phyloP scores from a whole-genome alignment of 2,329 filamentous ascomycete species.

The Calonectria leucothoes region DNA sequence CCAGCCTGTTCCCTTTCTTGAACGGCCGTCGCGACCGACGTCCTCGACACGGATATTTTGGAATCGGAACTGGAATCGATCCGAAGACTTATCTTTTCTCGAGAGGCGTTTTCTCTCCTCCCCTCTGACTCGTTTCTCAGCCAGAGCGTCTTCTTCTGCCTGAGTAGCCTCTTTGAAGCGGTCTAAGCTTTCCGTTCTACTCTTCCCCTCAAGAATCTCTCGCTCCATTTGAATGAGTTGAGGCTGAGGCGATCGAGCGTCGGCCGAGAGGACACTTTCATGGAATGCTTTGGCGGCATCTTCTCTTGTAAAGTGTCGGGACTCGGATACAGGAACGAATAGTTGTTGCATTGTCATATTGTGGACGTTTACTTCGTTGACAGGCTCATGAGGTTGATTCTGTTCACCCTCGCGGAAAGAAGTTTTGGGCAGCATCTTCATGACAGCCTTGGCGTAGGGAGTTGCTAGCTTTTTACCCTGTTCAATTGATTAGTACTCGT shows the following conservation, averaged over 20 bases:
- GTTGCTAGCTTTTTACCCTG: slow-evolving; percentile 82
- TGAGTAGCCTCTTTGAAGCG: slow-evolving; percentile 57
- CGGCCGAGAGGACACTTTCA: slow-evolving; percentile 68
- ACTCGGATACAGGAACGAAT: slow-evolving; percentile 74
- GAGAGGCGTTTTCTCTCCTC: slow-evolving; percentile 50
- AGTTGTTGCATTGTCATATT: slow-evolving; percentile 71
- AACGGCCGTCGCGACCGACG: slow-evolving; percentile 65
- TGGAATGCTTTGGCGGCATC: slow-evolving; percentile 76
- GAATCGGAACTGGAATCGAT: slow-evolving; percentile 73
- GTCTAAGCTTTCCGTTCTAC: slow-evolving; percentile 50
- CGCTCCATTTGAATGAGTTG: slow-evolving; percentile 69
- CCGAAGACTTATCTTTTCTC: slow-evolving; percentile 56
- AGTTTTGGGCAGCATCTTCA: slow-evolving; percentile 84
- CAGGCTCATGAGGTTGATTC: slow-evolving; percentile 64
- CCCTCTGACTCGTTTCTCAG: slow-evolving; percentile 44
- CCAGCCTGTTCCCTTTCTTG: slow-evolving; percentile 66
- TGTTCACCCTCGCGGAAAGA: slow-evolving; percentile 64
- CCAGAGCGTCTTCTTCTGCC: slow-evolving; percentile 54
- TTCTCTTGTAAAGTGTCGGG: slow-evolving; percentile 70
- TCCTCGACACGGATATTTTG: slow-evolving; percentile 68
- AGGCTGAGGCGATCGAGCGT: slow-evolving; percentile 71
- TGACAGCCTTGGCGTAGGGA: slow-evolving; percentile 81
- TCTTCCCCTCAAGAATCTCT: slow-evolving; percentile 54
- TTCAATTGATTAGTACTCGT: slow-evolving; percentile 38
- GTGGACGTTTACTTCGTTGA: slow-evolving; percentile 75